Base-by-base conservation (phyloP, 768 basidiomycete species). In the Xanthoconium purpureum region DNA sequence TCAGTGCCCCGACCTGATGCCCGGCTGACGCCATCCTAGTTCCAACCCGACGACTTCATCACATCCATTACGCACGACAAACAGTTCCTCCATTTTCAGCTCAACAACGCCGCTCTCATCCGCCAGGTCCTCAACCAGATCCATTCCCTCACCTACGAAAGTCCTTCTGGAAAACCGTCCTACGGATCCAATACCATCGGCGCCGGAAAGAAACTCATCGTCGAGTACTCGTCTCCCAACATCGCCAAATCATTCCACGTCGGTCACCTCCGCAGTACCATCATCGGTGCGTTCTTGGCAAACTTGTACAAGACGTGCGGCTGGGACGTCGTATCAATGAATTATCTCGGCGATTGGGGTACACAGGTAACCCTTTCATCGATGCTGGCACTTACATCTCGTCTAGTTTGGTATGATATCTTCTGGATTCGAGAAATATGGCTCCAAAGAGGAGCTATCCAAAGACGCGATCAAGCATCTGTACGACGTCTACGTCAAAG, bases 191-290 rank as follows among this genome's bases (percentile, higher is more conserved):
- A 93, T 70, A 75, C 77, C 30, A 75, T 77, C 4, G 93, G 91
- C 6, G 77, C 80, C 44, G 94, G 94, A 12, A 94, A 97, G 75
- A 91, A 84, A 48, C 74, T 90, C 58, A 71, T 96, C 62, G 80
- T 96, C 66, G 96, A 98, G 73, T 98, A 91, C 73, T 97, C 94
- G 2, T 92, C 91, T 3, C 95, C 95, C 15, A 98, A 99, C 68
- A 98, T 98, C 63, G 96, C 96, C 18, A 99, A 99, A 71, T 88
- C 89, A 6, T 98, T 98, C 84, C 96, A 99, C 64, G 94, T 97
- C 50, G 97, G 96, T 14, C 96, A 98, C 73, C 75, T 98, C 57
- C 83, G 96, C 38, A 94, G 92, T 52, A 99, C 96, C n/a, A 99
- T 99, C 71, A 96, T 98, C 67, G 96, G 96, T n/a, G 88, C 91